phyloP scores from a whole-genome alignment of 495 filamentous ascomycete species.

The Podospora pseudoanserina region DNA sequence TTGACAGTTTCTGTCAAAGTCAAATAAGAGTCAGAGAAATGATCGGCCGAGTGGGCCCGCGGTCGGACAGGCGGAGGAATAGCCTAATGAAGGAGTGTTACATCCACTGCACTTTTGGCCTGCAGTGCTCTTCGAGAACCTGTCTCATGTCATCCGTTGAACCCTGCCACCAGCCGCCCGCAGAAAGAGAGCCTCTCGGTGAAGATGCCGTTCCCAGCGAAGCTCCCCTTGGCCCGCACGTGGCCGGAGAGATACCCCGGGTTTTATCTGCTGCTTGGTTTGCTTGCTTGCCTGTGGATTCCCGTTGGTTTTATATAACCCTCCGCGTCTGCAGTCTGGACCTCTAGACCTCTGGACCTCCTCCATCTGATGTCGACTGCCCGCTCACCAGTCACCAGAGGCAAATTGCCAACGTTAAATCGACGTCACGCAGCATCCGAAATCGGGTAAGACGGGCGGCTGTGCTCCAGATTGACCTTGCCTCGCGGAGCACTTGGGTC shows the following conservation, averaged over 20 bases:
- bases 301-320: slow-evolving; percentile 9
- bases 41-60: slow-evolving; percentile 6
- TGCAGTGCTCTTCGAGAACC: neutral
- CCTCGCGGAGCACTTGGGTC: neutral
- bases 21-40: neutral
- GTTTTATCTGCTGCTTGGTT: neutral
- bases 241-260: slow-evolving; percentile 10
- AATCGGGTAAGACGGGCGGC: slow-evolving; percentile 4
- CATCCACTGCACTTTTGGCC: neutral
- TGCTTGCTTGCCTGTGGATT: slow-evolving; percentile 2
- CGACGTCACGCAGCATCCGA: slow-evolving; percentile 12
- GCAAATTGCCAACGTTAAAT: slow-evolving; percentile 5
- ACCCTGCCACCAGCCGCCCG: neutral
- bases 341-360: too few relatives aligned
- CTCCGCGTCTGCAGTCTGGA: neutral
- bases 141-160: neutral
- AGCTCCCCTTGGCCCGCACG: slow-evolving; percentile 13
- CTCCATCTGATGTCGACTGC: neutral
- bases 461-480: neutral
- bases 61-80: slow-evolving; percentile 5
- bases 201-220: neutral
- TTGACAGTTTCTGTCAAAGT: neutral
- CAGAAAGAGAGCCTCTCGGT: slow-evolving; percentile 7
- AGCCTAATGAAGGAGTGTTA: slow-evolving; percentile 2
- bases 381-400: neutral